Conservation (phyloP, 768 basidiomycete species). For the Mycena chlorophos region DNA sequence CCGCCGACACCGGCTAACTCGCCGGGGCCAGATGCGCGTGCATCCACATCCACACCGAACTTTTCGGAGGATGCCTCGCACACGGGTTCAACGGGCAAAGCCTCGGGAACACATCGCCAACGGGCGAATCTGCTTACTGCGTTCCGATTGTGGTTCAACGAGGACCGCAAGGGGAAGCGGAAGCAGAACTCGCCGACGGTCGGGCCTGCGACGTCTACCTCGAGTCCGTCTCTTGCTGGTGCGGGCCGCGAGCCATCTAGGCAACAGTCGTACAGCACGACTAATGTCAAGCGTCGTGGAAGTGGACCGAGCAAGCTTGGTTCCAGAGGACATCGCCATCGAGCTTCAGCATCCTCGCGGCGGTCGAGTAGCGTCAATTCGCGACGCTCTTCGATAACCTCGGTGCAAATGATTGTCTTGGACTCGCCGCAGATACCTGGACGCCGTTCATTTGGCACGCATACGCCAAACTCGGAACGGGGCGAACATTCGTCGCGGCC, state of each 20-base stretch:
- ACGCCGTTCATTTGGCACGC: slow-evolving; percentile 72
- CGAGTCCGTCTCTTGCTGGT: not conserved
- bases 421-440: slow-evolving; percentile 65
- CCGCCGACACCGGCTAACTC: slow-evolving; percentile 53
- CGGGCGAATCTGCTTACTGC: slow-evolving; percentile 80
- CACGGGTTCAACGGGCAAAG: slow-evolving; percentile 16
- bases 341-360: slow-evolving; percentile 76
- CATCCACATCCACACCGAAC: slow-evolving; percentile 48
- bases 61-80: slow-evolving; percentile 32
- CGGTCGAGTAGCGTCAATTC: slow-evolving; percentile 93
- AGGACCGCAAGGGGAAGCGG: slow-evolving; percentile 85
- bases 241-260: slow-evolving; percentile 9
- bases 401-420: slow-evolving; percentile 51
- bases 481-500: slow-evolving; percentile 80
- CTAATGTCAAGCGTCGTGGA: slow-evolving; percentile 50
- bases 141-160: slow-evolving; percentile 91
- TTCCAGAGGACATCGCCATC: slow-evolving; percentile 53
- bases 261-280: slow-evolving; percentile 27
- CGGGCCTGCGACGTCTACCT: slow-evolving; percentile 30
- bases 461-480: slow-evolving; percentile 86
- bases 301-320: slow-evolving; percentile 37
- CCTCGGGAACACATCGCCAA: slow-evolving; percentile 48
- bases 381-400: slow-evolving; percentile 57
- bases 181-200: slow-evolving; percentile 47
- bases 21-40: slow-evolving; percentile 50